Evolutionary conservation across 2,329 filamentous ascomycete genomes (phyloP), one percentile per base, ranked within the genome.

Genomic region (Calonectria pseudoreteaudii): DNA sequence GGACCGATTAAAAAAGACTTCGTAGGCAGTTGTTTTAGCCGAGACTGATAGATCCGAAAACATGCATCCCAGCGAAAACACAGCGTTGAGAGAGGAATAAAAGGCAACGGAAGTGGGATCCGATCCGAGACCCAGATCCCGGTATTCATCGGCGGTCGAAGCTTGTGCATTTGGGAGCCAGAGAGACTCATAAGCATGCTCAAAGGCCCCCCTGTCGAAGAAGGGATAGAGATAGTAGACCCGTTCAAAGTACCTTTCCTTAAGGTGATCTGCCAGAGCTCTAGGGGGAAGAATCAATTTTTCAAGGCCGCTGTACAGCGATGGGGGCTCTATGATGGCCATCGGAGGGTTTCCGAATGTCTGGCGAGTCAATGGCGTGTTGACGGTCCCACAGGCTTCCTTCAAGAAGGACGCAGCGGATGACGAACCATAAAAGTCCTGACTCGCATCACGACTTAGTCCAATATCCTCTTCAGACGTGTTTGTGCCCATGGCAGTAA

Each of bases 141-240:
- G 10, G 18, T 13, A 56, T 3, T 53, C 34, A 20, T 31, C 10
- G 31, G 5, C 31, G 31, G 31, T 31, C 31, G 16, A 10, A n/a
- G 56, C 8, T 31, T 64, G 31, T 20, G 13, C 38, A 44, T 38
- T 34, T 11, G 81, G 75, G 10, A 74, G 72, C 85, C 86, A 87
- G 0, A 88, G 76, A 41, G 80, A 83, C 38, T 83, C 77, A 60
- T 87, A 87, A 0, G 84, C 84, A 23, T 75, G 73, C 67, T 85
- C 79, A 62, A 88, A 88, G n/a, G 82, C 82, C 0, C 81, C 80
- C 5, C 83, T 81, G 76, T 88, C 83, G 66, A 88, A 85, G 70
- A 87, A 85, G 0, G 87, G 87, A 66, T 87, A 87, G 13, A 88
- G 78, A 74, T 83, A 86, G 72, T 84, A 85, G 1, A 88, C 79